phyloP scores from a whole-genome alignment of 371 early-diverging fungal genomes.

The Rhizopus delemar region DNA sequence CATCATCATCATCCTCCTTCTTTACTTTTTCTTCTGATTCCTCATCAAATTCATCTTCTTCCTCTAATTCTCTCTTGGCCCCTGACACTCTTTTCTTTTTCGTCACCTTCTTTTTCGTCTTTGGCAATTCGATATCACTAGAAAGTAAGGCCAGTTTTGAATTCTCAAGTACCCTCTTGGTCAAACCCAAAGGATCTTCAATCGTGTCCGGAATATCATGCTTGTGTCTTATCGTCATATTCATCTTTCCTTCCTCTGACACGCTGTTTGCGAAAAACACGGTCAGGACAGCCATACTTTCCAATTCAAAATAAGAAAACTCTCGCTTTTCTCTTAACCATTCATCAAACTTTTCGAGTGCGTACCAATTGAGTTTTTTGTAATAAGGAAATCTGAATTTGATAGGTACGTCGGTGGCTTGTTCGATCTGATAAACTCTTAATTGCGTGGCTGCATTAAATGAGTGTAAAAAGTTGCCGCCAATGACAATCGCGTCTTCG shows the following conservation, averaged over 20 bases:
- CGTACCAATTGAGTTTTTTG: conserved; percentile 80
- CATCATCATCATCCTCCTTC: conserved; percentile 13
- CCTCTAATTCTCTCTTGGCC: neutral
- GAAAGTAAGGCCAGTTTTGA: conserved; percentile 1
- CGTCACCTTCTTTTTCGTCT: neutral
- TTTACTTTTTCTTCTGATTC: conserved; percentile 10
- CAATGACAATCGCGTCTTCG: conserved; percentile 84
- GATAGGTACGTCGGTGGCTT: conserved; percentile 72
- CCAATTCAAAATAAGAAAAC: conserved; percentile 22
- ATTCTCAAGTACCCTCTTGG: conserved; percentile 11
- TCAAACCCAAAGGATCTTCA: conserved; percentile 12
- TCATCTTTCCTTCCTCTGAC: neutral
- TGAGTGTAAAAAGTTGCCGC: conserved; percentile 89
- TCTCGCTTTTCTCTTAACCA: conserved; percentile 8
- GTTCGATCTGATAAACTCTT: conserved; percentile 70
- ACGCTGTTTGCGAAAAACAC: conserved; percentile 7
- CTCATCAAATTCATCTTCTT: conserved; percentile 10
- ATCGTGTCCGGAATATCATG: conserved; percentile 14
- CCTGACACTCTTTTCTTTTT: neutral
- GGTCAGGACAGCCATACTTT: conserved; percentile 20
- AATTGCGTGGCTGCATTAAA: conserved; percentile 73
- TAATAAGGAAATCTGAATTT: conserved; percentile 88
- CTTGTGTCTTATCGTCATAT: neutral
- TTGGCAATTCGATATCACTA: neutral
- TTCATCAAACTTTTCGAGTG: conserved; percentile 38